Conservation (phyloP, 2,329 filamentous ascomycete species). For the Podosphaera xanthii region DNA sequence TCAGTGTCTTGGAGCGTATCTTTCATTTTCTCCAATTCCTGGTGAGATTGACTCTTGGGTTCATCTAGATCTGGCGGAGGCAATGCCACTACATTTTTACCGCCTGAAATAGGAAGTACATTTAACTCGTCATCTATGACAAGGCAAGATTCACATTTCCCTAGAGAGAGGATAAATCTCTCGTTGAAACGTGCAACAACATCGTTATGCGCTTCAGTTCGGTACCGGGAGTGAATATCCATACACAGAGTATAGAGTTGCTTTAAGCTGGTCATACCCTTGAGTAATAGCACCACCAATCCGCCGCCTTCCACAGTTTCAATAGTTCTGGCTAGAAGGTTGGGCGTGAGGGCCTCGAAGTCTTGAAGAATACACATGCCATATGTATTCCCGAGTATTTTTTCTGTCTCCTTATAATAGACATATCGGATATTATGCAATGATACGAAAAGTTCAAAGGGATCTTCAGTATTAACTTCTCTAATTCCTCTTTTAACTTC, state of each 20-base stretch:
- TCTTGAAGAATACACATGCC: slow-evolving; percentile 97
- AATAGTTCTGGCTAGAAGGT: slow-evolving; percentile 77
- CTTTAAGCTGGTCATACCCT: slow-evolving; percentile 92
- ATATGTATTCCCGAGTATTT: slow-evolving; percentile 93
- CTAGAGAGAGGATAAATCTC: slow-evolving; percentile 81
- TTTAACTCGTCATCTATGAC: slow-evolving; percentile 97
- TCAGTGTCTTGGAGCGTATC: slow-evolving; percentile 68
- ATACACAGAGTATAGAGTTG: slow-evolving; percentile 92
- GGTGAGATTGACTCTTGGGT: slow-evolving; percentile 44
- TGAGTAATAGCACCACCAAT: slow-evolving; percentile 69
- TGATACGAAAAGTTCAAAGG: slow-evolving; percentile 92
- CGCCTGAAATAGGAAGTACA: slow-evolving; percentile 87
- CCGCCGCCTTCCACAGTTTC: slow-evolving; percentile 96
- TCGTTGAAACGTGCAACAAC: slow-evolving; percentile 95
- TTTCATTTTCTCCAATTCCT: slow-evolving; percentile 70
- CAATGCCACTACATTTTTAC: slow-evolving; percentile 66
- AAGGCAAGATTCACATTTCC: slow-evolving; percentile 82
- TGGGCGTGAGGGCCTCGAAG: slow-evolving; percentile 95
- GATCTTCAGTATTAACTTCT: slow-evolving; percentile 78
- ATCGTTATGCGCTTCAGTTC: slow-evolving; percentile 87
- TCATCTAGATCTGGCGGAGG: slow-evolving; percentile 55
- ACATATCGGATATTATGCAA: slow-evolving; percentile 95
- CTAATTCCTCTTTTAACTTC: slow-evolving; percentile 88
- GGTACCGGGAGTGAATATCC: slow-evolving; percentile 92
- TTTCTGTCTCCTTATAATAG: slow-evolving; percentile 99